Conservation (phyloP, 2,329 filamentous ascomycete genomes). For the Ploettnerulaceae sp. region DNA sequence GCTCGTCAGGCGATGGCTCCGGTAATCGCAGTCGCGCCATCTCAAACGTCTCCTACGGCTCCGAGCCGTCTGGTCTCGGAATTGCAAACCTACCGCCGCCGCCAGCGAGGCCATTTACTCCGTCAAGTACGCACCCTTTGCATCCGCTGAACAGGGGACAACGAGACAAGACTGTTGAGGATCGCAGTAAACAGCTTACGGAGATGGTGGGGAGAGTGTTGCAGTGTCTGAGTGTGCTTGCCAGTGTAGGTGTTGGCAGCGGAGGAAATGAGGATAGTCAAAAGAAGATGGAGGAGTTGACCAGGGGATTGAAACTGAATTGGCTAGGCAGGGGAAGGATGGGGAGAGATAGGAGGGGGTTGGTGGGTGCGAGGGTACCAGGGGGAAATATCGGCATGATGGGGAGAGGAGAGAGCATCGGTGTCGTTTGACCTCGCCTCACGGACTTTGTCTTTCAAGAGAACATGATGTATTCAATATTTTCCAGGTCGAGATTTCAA, state of each 20-base stretch:
- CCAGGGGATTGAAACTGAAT: constrained; percentile 87
- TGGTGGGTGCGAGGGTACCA: constrained; percentile 50
- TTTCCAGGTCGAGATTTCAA: too few species aligned
- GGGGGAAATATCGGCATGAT: constrained; percentile 4
- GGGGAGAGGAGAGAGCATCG: not conserved
- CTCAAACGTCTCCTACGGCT: constrained; percentile 71
- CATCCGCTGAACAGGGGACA: constrained; percentile 17
- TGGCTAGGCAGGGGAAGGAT: constrained; percentile 90
- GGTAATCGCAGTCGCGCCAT: constrained; percentile 72
- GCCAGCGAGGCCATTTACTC: constrained; percentile 31
- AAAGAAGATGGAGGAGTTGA: constrained; percentile 75
- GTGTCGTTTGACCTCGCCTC: constrained; percentile 6
- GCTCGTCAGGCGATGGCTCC: constrained; percentile 45
- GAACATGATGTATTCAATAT: too few species aligned
- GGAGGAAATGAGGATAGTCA: constrained; percentile 61
- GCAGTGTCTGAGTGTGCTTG: constrained; percentile 90
- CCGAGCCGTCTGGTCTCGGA: constrained; percentile 33
- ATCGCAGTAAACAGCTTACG: constrained; percentile 71
- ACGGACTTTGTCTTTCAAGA: too few species aligned
- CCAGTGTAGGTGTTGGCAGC: constrained; percentile 54
- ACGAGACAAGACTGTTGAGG: constrained; percentile 48
- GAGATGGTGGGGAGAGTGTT: constrained; percentile 94
- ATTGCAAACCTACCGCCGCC: constrained; percentile 27
- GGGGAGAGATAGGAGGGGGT: constrained; percentile 81
- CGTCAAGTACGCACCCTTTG: constrained; percentile 27